These are phyloP conservation scores for Magnaporthiopsis poae DNA, from an alignment of 2,329 filamentous ascomycete genomes.

Conservation along the genomic window DNA sequence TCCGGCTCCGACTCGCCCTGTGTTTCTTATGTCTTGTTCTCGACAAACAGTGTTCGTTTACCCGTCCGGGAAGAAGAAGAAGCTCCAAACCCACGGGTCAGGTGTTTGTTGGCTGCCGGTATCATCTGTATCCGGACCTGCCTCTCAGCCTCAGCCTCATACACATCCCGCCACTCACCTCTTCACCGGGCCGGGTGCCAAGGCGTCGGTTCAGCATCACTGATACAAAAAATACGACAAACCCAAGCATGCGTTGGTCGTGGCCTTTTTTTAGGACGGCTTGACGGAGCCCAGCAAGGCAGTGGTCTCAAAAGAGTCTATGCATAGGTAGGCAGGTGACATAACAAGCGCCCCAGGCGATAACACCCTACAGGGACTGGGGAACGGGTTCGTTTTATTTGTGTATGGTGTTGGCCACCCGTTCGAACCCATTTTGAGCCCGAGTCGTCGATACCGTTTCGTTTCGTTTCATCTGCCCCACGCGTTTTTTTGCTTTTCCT, in stretches of 20 bases:
- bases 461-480: too few species aligned
- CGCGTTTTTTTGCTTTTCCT: too few species aligned
- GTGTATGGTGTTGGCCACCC: too few species aligned
- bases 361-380: too few species aligned
- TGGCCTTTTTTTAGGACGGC: constrained; percentile 18
- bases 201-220: not conserved
- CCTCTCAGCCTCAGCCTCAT: too few species aligned
- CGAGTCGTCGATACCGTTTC: too few species aligned
- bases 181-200: not conserved
- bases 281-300: constrained; percentile 29
- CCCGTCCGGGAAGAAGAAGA: constrained; percentile 15
- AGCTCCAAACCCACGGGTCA: constrained; percentile 21
- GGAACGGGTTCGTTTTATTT: not conserved
- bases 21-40: not conserved
- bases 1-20: not conserved
- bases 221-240: not conserved
- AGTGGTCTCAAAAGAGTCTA: constrained; percentile 22
- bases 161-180: not conserved
- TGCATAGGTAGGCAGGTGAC: constrained; percentile 6
- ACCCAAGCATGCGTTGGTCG: not conserved
- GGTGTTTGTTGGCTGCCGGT: constrained; percentile 27
- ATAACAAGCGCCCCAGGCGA: not conserved
- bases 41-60: constrained; percentile 12
- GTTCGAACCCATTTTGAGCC: too few species aligned
- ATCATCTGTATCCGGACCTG: too few species aligned